Evolutionary conservation across 352 stramenopile genomes (phyloP).

Genomic region (Phytophthora sp.): DNA sequence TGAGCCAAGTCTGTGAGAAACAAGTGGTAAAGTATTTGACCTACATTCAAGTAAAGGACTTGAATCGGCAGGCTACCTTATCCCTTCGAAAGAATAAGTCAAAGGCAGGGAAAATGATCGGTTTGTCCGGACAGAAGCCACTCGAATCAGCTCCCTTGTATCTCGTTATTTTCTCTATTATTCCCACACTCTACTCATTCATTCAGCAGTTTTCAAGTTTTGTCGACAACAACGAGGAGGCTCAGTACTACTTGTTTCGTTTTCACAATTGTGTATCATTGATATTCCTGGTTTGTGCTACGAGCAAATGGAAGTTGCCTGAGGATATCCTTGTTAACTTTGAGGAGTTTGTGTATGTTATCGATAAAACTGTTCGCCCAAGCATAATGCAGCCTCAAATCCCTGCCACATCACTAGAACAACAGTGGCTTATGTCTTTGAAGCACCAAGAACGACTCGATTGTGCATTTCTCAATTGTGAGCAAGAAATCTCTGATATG

Average conservation of each 20-base stretch:
- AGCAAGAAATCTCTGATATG: conserved; percentile 23
- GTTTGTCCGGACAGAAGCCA: conserved; percentile 33
- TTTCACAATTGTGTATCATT: conserved; percentile 42
- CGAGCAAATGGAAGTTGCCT: conserved; percentile 43
- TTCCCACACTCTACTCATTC: conserved; percentile 58
- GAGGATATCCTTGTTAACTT: conserved; percentile 32
- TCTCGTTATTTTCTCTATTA: conserved; percentile 44
- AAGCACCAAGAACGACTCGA: conserved; percentile 31
- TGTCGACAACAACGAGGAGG: conserved; percentile 38
- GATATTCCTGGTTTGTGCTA: conserved; percentile 36
- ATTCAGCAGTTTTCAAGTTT: conserved; percentile 61
- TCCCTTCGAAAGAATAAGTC: conserved; percentile 60
- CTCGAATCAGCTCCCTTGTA: conserved; percentile 44
- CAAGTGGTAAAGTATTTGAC: conserved; percentile 42
- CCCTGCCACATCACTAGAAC: conserved; percentile 26
- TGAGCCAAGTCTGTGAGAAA: conserved; percentile 40
- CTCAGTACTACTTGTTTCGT: conserved; percentile 25
- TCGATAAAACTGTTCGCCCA: conserved; percentile 50
- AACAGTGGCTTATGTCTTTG: conserved; percentile 29
- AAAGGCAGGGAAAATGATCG: conserved; percentile 27
- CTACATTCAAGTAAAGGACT: conserved; percentile 51
- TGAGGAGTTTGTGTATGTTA: conserved; percentile 52
- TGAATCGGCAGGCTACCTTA: conserved; percentile 45
- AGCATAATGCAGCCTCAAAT: conserved; percentile 23
- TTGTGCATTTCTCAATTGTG: conserved; percentile 29